These are phyloP conservation scores for Fusarium hostae DNA, from an alignment of 2,329 filamentous ascomycete genomes.

Conservation along the genomic window DNA sequence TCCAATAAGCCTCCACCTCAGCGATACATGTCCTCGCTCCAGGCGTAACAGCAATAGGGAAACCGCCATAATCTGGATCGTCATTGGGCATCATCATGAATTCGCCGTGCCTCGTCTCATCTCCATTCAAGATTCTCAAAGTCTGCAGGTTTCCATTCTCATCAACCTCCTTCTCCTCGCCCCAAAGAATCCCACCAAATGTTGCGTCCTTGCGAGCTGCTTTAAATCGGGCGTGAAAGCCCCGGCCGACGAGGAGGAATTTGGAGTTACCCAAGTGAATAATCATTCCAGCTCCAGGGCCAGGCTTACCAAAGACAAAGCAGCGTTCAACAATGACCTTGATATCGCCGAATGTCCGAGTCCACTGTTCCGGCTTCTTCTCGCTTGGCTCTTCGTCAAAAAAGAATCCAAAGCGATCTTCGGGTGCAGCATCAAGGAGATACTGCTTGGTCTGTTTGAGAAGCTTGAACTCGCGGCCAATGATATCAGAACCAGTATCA, in stretches of 20 bases:
- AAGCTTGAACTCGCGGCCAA: conserved; percentile 49
- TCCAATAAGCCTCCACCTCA: conserved; percentile 53
- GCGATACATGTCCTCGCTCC: conserved; percentile 62
- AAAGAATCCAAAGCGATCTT: conserved; percentile 52
- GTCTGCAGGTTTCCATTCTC: conserved; percentile 49
- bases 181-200: conserved; percentile 52
- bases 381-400: conserved; percentile 49
- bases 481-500: conserved; percentile 48
- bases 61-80: conserved; percentile 65
- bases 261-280: conserved; percentile 51
- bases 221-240: conserved; percentile 52
- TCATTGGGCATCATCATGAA: conserved; percentile 66
- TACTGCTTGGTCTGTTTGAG: conserved; percentile 44
- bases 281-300: conserved; percentile 52
- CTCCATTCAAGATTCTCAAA: conserved; percentile 51
- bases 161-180: conserved; percentile 52
- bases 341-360: conserved; percentile 47
- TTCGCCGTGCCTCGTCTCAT: conserved; percentile 56
- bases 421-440: conserved; percentile 45
- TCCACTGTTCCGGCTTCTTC: conserved; percentile 43
- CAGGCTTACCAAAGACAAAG: conserved; percentile 55
- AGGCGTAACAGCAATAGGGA: conserved; percentile 65
- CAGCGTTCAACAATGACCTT: conserved; percentile 52
- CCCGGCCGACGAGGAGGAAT: conserved; percentile 52
- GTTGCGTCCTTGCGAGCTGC: conserved; percentile 47